These are phyloP conservation scores for Naganishia sp. DNA, from an alignment of 1,284 basidiomycete species.

Conservation along the genomic window DNA sequence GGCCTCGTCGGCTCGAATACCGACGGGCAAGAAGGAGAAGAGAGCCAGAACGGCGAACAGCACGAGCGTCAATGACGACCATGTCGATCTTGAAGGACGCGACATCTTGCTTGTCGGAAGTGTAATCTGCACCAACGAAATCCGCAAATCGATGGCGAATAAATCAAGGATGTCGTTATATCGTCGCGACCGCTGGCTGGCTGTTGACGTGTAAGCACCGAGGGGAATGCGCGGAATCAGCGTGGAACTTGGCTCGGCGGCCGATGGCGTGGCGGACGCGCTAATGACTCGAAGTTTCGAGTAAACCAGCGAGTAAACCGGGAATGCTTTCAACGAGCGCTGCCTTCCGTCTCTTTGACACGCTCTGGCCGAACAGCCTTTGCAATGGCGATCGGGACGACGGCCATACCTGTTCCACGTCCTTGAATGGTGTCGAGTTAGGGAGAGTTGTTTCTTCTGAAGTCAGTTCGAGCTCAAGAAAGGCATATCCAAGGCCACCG, in stretches of 20 bases:
- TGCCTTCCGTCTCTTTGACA: background rate
- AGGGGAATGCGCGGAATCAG: conserved; percentile 5
- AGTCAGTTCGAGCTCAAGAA: no score
- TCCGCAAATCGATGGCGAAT: conserved; percentile 2
- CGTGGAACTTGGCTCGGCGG: conserved; percentile 16
- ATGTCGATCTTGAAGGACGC: conserved; percentile 11
- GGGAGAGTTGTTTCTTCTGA: no score
- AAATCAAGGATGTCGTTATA: conserved; percentile 1
- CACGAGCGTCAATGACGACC: conserved; percentile 44
- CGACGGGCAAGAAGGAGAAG: conserved; percentile 51
- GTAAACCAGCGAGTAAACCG: conserved; percentile 7
- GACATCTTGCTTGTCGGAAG: conserved; percentile 20
- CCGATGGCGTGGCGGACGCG: conserved; percentile 1
- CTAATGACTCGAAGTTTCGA: conserved; percentile 22
- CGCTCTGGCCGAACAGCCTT: no score
- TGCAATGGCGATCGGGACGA: background rate
- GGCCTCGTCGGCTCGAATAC: conserved; percentile 46
- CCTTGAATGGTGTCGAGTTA: no score
- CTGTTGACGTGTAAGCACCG: conserved; percentile 26
- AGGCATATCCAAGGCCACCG: no score
- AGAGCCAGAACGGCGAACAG: conserved; percentile 52
- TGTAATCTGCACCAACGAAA: conserved; percentile 10
- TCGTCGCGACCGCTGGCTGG: background rate
- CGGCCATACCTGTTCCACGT: no score
- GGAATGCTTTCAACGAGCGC: no score